Evolutionary conservation across 306 rosid genomes (phyloP).

Genomic region (Cicer cuneatum): DNA sequence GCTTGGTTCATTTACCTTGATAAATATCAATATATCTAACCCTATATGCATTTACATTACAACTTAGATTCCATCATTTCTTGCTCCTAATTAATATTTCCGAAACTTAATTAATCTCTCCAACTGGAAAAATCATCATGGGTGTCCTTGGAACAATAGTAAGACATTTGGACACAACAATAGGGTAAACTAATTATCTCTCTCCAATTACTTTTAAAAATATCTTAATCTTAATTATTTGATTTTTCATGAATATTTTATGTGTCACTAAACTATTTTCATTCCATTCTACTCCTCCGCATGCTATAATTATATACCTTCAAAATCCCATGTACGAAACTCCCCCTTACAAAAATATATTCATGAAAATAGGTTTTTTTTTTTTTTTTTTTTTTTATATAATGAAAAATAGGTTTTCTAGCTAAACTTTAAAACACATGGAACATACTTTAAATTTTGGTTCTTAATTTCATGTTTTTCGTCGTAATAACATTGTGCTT

Average conservation of each 20-base stretch:
- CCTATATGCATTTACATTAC: conserved; percentile 34
- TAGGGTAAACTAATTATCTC: conserved; percentile 60
- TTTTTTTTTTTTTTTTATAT: too few relatives aligned
- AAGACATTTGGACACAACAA: conserved; percentile 69
- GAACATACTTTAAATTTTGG: not conserved
- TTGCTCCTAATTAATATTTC: conserved; percentile 34
- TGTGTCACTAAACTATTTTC: not conserved
- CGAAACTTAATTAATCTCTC: not conserved
- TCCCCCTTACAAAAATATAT: conserved; percentile 4
- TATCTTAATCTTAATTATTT: not conserved
- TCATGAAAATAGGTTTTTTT: not conserved
- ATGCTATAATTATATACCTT: not conserved
- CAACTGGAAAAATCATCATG: conserved; percentile 51
- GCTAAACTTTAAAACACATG: conserved; percentile 3
- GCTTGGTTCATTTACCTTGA: conserved; percentile 45
- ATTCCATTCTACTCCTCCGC: not conserved
- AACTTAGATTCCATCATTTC: conserved; percentile 31
- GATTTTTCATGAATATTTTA: not conserved
- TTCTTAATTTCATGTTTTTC: not conserved
- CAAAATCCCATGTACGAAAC: not conserved
- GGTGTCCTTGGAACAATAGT: conserved; percentile 72
- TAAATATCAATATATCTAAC: not conserved
- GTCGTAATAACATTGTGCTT: conserved; percentile 26
- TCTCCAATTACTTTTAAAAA: conserved; percentile 5
- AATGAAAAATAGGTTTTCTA: not conserved